Conservation (phyloP, 2,329 filamentous ascomycete species). For the Magnaporthiopsis incrustans region DNA sequence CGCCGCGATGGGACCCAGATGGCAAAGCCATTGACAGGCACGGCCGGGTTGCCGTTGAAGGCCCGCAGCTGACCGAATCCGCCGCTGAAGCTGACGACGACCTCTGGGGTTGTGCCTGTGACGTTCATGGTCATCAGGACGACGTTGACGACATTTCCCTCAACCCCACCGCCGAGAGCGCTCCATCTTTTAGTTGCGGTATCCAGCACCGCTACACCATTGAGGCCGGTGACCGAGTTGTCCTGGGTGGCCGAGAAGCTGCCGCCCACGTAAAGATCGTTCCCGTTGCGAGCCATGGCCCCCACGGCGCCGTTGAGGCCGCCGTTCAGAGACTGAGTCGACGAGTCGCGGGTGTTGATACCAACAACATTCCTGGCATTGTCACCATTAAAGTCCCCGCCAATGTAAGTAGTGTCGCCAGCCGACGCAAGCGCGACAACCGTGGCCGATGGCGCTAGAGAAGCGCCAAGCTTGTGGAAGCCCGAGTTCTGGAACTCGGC, state of each 20-base stretch:
- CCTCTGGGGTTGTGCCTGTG: constrained; percentile 58
- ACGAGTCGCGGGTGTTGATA: constrained; percentile 55
- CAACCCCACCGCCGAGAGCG: constrained; percentile 75
- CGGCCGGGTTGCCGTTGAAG: constrained; percentile 54
- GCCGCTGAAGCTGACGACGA: constrained; percentile 72
- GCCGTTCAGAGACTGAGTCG: constrained; percentile 53
- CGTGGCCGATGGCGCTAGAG: constrained; percentile 57
- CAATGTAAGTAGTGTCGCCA: constrained; percentile 63
- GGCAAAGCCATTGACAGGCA: constrained; percentile 67
- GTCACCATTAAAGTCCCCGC: constrained; percentile 71
- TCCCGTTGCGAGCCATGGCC: constrained; percentile 59
- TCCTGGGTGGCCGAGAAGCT: constrained; percentile 69
- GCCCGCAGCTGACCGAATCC: constrained; percentile 65
- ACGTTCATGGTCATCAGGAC: constrained; percentile 75
- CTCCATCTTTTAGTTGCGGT: constrained; percentile 61
- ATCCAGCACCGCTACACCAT: constrained; percentile 71
- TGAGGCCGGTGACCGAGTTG: constrained; percentile 54
- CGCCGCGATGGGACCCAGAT: constrained; percentile 81
- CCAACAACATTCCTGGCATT: constrained; percentile 67
- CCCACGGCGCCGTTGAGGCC: constrained; percentile 77
- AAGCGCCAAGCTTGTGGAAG: constrained; percentile 67
- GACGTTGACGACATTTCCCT: constrained; percentile 67
- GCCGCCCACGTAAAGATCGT: constrained; percentile 72
- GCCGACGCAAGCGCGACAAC: constrained; percentile 62
- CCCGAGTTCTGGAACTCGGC: constrained; percentile 61